Conservation (phyloP, 2,329 filamentous ascomycete species). For the Pleoardoris graminearum region DNA sequence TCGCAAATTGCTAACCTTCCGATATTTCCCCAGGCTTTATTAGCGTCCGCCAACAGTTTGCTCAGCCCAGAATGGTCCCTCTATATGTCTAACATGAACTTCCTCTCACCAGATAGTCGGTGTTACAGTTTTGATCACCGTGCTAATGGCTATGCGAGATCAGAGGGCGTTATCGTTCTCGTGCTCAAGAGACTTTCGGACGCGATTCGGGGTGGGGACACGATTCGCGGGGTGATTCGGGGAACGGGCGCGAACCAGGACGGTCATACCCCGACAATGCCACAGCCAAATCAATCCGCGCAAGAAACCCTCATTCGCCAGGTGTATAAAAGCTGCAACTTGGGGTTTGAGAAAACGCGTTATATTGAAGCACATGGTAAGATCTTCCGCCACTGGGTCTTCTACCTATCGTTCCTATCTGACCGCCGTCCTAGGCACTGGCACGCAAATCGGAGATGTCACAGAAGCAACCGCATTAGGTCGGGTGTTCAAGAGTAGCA, state of each 20-base stretch:
- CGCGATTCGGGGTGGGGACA: conserved; percentile 27
- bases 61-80: conserved; percentile 2
- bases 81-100: conserved; percentile 7
- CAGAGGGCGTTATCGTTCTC: conserved; percentile 29
- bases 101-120: conserved; percentile 19
- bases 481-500: conserved; percentile 1
- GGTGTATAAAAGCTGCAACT: conserved; percentile 41
- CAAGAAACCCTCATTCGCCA: conserved; percentile 32
- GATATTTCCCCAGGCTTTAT: conserved; percentile 1
- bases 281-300: conserved; percentile 48
- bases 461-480: conserved; percentile 21
- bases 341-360: conserved; percentile 23
- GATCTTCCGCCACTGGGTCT: not conserved
- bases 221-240: conserved; percentile 29
- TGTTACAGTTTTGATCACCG: conserved; percentile 12
- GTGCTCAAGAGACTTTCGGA: conserved; percentile 27
- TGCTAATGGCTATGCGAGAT: conserved; percentile 29
- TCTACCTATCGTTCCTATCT: not conserved
- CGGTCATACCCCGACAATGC: conserved; percentile 12
- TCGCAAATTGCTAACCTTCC: not conserved
- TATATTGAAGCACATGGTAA: conserved; percentile 52
- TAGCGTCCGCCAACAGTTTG: conserved; percentile 4
- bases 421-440: conserved; percentile 22
- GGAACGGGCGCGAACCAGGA: conserved; percentile 23
- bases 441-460: conserved; percentile 55